Base-by-base conservation (phyloP, 2,329 filamentous ascomycete species). In the Metarhizium brunneum region DNA sequence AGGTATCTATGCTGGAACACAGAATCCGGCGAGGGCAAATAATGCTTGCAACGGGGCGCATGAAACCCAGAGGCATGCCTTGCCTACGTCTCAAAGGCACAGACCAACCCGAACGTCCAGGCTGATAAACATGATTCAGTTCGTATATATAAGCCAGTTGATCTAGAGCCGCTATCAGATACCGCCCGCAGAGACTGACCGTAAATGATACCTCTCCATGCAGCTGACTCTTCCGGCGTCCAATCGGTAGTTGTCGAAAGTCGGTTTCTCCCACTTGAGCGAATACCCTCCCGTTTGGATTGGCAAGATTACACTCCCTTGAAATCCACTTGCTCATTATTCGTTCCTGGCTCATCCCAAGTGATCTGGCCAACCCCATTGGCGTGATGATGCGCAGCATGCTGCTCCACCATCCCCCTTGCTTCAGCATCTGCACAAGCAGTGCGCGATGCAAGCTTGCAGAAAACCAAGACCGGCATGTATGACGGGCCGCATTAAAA, bases 1-100 rank as follows among this genome's bases (percentile, higher is more conserved):
- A 83, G 0, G 80, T 81, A 64, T 87, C 82, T 76, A 87, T 84
- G 58, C 80, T 81, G 61, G 82, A 80, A 3, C 78, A 76, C 6
- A 87, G 64, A 2, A 86, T 78, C 48, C 76, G 71, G 16, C 74
- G 71, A 13, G 81, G 82, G 61, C 83, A 86, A 14, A 76, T 64
- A 11, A 87, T 75, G 45, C 71, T 78, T 1, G 81, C 75, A 16
- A 83, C 65, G 2, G 76, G 77, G 2, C 47, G 69, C 59, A 54
- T 80, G 53, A 62, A 62, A 60, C 56, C 69, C 60, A 57, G 20
- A 3, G 60, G 49, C 56, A 60, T 58, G 29, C 59, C 57, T 52
- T 63, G 57, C 49, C 61, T 61, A 32, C 59, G 64, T 32, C 59
- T 61, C 42, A 61, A 52, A 61, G 65, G 59, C 51, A 62, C 65